Conservation (phyloP, 2,329 filamentous ascomycete genomes). For the Venturia oleaginea region DNA sequence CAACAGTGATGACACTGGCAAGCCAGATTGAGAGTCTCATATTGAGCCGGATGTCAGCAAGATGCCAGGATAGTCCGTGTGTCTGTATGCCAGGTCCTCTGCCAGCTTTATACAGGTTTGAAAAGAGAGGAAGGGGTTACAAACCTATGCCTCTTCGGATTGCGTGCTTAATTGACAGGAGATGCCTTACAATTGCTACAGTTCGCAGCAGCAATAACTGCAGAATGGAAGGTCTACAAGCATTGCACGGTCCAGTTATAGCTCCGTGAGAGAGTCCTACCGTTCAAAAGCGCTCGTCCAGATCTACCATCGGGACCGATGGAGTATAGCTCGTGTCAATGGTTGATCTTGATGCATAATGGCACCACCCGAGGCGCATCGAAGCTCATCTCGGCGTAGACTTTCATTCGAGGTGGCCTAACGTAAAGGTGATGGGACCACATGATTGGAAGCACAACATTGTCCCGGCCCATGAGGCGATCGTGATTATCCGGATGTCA, state of each 20-base stretch:
- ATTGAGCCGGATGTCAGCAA: background rate
- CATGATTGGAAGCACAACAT: constrained; percentile 1
- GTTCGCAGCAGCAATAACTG: background rate
- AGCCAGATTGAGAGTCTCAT: constrained; percentile 1
- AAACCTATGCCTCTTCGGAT: background rate
- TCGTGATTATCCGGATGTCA: background rate
- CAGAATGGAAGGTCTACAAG: background rate
- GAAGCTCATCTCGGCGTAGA: background rate
- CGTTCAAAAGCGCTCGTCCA: background rate
- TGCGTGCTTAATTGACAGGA: background rate
- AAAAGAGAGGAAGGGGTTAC: background rate
- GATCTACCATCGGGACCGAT: background rate
- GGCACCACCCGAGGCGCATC: background rate
- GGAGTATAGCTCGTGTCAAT: background rate
- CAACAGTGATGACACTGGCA: constrained; percentile 4
- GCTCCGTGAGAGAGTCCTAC: background rate
- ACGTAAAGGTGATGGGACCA: background rate
- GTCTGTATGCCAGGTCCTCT: too few relatives aligned
- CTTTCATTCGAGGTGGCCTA: background rate
- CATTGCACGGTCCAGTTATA: background rate
- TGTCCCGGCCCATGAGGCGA: background rate
- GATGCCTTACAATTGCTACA: background rate
- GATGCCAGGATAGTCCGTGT: background rate
- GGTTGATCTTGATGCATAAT: background rate
- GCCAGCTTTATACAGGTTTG: background rate